Conservation (phyloP, 768 basidiomycete genomes). For the Russula vinacea region DNA sequence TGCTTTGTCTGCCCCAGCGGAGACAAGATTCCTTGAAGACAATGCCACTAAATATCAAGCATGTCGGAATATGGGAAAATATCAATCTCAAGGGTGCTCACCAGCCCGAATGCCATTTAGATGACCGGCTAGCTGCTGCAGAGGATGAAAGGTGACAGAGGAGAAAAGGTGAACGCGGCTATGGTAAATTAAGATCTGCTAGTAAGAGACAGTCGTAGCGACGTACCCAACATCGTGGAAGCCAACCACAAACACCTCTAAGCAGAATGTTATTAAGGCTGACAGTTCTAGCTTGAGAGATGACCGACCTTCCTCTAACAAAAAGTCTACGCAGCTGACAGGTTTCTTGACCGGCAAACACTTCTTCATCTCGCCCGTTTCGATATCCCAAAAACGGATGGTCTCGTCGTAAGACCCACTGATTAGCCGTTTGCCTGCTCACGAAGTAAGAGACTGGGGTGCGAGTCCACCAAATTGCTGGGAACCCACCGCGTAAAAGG, state of each 20-base stretch:
- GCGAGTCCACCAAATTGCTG: background rate
- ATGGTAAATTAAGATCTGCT: constrained; percentile 15
- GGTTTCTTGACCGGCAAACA: constrained; percentile 84
- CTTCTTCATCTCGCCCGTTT: constrained; percentile 62
- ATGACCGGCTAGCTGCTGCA: constrained; percentile 83
- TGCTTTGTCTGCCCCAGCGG: constrained; percentile 72
- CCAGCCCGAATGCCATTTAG: constrained; percentile 81
- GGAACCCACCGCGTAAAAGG: constrained; percentile 50
- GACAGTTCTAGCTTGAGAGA: background rate
- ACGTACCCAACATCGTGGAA: constrained; percentile 88
- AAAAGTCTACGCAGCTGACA: constrained; percentile 85
- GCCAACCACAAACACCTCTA: constrained; percentile 88
- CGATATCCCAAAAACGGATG: constrained; percentile 89
- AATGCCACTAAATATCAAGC: constrained; percentile 55
- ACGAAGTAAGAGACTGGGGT: constrained; percentile 1
- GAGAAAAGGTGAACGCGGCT: constrained; percentile 89
- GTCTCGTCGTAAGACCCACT: constrained; percentile 91
- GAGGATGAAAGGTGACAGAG: constrained; percentile 75
- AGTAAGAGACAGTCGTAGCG: background rate
- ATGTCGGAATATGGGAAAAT: background rate
- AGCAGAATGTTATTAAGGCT: background rate
- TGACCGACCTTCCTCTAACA: constrained; percentile 67
- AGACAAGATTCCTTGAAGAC: constrained; percentile 80
- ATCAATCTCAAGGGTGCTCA: background rate
- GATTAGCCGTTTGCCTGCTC: constrained; percentile 67